These are phyloP conservation scores for Sporisorium exsertum DNA, from an alignment of 1,284 basidiomycete species.

Conservation along the genomic window DNA sequence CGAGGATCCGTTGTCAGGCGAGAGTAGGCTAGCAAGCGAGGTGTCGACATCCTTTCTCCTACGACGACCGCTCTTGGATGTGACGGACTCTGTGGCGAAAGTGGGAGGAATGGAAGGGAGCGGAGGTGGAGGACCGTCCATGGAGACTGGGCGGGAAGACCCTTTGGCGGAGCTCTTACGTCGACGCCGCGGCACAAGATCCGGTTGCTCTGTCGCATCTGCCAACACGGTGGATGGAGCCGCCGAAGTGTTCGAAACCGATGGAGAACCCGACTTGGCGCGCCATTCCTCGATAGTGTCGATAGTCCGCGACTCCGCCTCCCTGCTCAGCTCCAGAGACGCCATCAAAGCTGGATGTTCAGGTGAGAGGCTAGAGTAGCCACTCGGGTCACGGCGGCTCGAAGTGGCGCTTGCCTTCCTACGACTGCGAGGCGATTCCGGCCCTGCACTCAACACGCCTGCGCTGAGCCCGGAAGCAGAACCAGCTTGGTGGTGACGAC, in stretches of 20 bases:
- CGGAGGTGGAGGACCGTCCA: slow-evolving; percentile 28
- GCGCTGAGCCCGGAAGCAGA: slow-evolving; percentile 51
- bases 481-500: slow-evolving; percentile 18
- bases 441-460: slow-evolving; percentile 46
- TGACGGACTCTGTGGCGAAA: slow-evolving; percentile 25
- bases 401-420: slow-evolving; percentile 31
- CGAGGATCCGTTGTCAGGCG: slow-evolving; percentile 9
- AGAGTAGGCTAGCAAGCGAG: slow-evolving; percentile 24
- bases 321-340: slow-evolving; percentile 34
- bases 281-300: slow-evolving; percentile 54
- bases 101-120: slow-evolving; percentile 18
- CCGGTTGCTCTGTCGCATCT: slow-evolving; percentile 10
- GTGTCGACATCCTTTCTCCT: slow-evolving; percentile 21
- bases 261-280: slow-evolving; percentile 20
- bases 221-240: not conserved
- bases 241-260: not conserved
- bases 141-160: slow-evolving; percentile 28
- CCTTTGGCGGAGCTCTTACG: slow-evolving; percentile 33
- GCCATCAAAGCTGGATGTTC: slow-evolving; percentile 43
- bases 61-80: slow-evolving; percentile 28
- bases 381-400: slow-evolving; percentile 20
- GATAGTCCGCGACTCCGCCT: slow-evolving; percentile 36
- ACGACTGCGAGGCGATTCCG: slow-evolving; percentile 36
- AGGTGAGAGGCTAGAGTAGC: slow-evolving; percentile 22
- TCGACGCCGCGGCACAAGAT: slow-evolving; percentile 22